Percentiles rank a stretch among this genome's conserved stretches.
These are phyloP conservation scores for Leccinum cinnamomeum DNA, from an alignment of 1,284 basidiomycete species.

Conservation along the genomic window DNA sequence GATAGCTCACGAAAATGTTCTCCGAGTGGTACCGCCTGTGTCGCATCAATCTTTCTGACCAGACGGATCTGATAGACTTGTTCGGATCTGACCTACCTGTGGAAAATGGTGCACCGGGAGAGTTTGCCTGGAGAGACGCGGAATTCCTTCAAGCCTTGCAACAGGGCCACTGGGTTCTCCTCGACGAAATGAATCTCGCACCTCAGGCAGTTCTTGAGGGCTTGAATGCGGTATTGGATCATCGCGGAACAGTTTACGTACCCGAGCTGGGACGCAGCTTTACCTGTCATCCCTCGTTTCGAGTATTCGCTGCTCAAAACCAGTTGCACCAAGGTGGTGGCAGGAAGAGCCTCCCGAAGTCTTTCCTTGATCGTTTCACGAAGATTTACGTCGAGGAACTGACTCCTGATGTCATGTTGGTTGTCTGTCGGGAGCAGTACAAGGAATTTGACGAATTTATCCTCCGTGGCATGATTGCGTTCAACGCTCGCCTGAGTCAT, in stretches of 20 bases:
- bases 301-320: constrained; percentile 98
- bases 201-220: constrained; percentile 97
- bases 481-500: constrained; percentile 75
- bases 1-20: constrained; percentile 86
- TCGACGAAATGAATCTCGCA: constrained; percentile 99
- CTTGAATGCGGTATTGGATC: constrained; percentile 95
- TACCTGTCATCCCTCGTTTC: constrained; percentile 85
- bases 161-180: constrained; percentile 92
- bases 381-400: constrained; percentile 95
- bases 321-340: constrained; percentile 96
- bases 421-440: constrained; percentile 80
- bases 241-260: constrained; percentile 93
- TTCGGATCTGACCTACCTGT: constrained; percentile 97
- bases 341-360: constrained; percentile 95
- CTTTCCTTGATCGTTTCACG: constrained; percentile 97
- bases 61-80: constrained; percentile 95
- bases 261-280: constrained; percentile 95
- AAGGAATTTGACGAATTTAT: constrained; percentile 55
- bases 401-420: constrained; percentile 72
- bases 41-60: constrained; percentile 99
- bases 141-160: constrained; percentile 94
- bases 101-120: constrained; percentile 87
- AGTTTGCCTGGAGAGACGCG: constrained; percentile 97
- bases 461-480: constrained; percentile 80
- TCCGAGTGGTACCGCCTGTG: constrained; percentile 86